Evolutionary conservation across 164 flowering plant genomes (phyloP), one percentile per base, ranked within the genome.

Genomic region (Paratinospora sagittata): DNA sequence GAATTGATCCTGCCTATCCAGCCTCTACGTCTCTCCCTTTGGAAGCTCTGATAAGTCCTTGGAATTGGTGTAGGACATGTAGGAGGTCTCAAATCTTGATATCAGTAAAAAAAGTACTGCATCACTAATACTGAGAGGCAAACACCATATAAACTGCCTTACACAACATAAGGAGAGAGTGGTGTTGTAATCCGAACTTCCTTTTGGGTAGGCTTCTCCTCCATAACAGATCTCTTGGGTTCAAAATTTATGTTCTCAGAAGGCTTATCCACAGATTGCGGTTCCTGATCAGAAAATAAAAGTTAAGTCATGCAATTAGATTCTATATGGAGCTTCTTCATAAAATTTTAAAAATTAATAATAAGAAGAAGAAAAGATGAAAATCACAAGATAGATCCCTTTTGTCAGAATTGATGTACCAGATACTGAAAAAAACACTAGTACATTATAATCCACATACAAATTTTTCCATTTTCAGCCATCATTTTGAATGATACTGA

Each of bases 101-200:
- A 82, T 24, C 84, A 80, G 71, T 16, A 34, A 45, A 67, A n/a
- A 69, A 58, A 68, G 16, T 8, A 73, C n/a, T 58, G 34, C 60
- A 52, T 52, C 60, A 19, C 21, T n/a, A 55, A 19, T 55, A 55
- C 61, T 17, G 14, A 63, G 34, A 61, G 67, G 49, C 13, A 66
- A 55, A 41, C 10, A 69, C 11, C 6, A 45, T 19, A 30, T 63
- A 47, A 52, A 66, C 23, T 62, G 55, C 61, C 92, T 85, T 80
- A 93, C 94, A 66, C 75, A 68, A 72, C 70, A 79, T 85, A 91
- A 63, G 97, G 94, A 52, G 96, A 93, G 37, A 82, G 86, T 23
- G 96, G 85, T 58, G 70, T 74, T 63, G 81, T 16, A 41, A 58
- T 45, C 60, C 27, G 66, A n/a, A 60, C 73, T 71, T 74, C 76